Evolutionary conservation across 768 basidiomycete genomes (phyloP).

Genomic region (Strobilomyces dryophilus): DNA sequence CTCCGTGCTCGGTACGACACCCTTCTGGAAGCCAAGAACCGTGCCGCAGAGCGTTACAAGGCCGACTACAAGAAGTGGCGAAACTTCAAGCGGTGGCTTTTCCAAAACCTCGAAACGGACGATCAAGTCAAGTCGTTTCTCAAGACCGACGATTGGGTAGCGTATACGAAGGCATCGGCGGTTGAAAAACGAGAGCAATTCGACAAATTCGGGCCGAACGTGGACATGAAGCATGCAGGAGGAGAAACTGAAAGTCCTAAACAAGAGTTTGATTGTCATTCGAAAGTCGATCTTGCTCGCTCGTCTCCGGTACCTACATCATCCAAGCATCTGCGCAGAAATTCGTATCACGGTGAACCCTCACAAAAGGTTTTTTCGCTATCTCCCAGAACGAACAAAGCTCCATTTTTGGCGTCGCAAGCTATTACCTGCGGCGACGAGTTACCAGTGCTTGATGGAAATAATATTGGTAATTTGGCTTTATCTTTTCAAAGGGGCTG

Average conservation of each 20-base stretch:
- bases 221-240: not conserved
- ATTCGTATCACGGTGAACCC: conserved; percentile 16
- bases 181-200: conserved; percentile 28
- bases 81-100: conserved; percentile 41
- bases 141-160: conserved; percentile 28
- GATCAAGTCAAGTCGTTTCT: conserved; percentile 25
- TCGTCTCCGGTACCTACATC: not conserved
- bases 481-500: not conserved
- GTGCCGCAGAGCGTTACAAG: conserved; percentile 45
- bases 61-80: conserved; percentile 53
- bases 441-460: not conserved
- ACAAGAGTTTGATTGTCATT: conserved; percentile 2
- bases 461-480: conserved; percentile 11
- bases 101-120: conserved; percentile 31
- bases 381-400: conserved; percentile 3
- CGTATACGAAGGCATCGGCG: conserved; percentile 15
- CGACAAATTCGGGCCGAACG: conserved; percentile 18
- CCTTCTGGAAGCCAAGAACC: conserved; percentile 40
- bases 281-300: not conserved
- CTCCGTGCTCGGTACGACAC: conserved; percentile 43
- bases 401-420: conserved; percentile 6
- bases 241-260: not conserved
- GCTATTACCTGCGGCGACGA: not conserved
- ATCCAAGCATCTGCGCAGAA: conserved; percentile 10
- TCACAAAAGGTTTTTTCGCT: conserved; percentile 4